Percentiles rank a stretch among this genome's conserved stretches.
These are phyloP conservation scores for Solanum hybrid DNA, from an alignment of 305 asterid genomes.

Conservation along the genomic window DNA sequence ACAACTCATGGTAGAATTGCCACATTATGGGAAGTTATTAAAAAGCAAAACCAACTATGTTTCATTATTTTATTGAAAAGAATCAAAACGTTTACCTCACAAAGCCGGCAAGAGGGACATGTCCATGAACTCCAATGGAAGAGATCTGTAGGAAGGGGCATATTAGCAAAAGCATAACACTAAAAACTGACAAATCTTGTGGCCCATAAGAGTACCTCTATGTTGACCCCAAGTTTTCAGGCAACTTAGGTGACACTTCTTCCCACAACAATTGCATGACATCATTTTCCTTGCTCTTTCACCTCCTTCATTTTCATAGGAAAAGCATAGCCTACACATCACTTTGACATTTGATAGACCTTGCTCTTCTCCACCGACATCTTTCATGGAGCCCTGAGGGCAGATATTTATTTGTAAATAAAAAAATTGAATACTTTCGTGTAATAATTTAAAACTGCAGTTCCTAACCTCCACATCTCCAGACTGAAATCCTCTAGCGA, in stretches of 20 bases:
- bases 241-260: conserved; percentile 86
- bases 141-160: conserved; percentile 50
- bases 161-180: conserved; percentile 5
- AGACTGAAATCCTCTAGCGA: conserved; percentile 70
- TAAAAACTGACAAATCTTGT: neutral
- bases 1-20: neutral
- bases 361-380: conserved; percentile 62
- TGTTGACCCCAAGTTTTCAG: conserved; percentile 83
- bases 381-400: conserved; percentile 43
- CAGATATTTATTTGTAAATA: conserved; percentile 7
- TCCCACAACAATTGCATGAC: conserved; percentile 81
- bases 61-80: neutral
- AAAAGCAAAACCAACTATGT: neutral
- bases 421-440: neutral
- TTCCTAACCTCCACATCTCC: conserved; percentile 65
- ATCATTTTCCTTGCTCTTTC: conserved; percentile 86
- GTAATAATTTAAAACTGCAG: neutral
- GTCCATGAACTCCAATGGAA: conserved; percentile 98
- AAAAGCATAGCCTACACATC: conserved; percentile 82
- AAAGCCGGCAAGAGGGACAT: conserved; percentile 89
- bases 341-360: conserved; percentile 58
- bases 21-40: neutral
- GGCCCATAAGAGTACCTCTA: conserved; percentile 50
- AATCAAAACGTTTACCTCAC: conserved; percentile 60
- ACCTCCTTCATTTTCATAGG: conserved; percentile 81